Percentiles rank a stretch among this genome's conserved stretches.
Conservation (phyloP, 345 rosid species). For the Acer saccharum region DNA sequence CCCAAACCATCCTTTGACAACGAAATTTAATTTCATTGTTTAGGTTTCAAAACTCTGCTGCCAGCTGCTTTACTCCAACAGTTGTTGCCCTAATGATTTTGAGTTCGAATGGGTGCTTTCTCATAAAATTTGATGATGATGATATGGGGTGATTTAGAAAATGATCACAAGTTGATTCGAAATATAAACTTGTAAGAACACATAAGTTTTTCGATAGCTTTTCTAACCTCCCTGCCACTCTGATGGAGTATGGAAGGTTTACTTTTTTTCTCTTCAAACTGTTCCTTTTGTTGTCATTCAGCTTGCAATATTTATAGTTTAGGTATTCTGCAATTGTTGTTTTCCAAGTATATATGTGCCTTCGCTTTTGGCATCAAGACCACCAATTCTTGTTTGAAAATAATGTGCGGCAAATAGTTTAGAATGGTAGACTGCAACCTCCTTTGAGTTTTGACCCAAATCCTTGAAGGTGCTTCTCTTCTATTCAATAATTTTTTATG, state of each 20-base stretch:
- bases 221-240: not conserved
- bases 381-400: too few species aligned
- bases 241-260: not conserved
- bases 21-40: too few species aligned
- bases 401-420: too few species aligned
- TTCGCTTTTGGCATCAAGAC: not conserved
- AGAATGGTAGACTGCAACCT: conserved; percentile 38
- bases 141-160: not conserved
- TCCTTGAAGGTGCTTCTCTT: conserved; percentile 67
- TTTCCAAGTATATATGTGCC: not conserved
- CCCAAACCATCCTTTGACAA: too few species aligned
- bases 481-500: conserved; percentile 10
- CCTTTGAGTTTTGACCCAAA: conserved; percentile 71
- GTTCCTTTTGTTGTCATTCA: conserved; percentile 1
- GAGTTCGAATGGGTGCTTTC: not conserved
- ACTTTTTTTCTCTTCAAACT: not conserved
- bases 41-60: too few species aligned
- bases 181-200: not conserved
- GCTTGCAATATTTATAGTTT: not conserved
- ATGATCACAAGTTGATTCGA: not conserved
- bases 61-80: too few species aligned
- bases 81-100: too few species aligned
- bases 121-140: not conserved
- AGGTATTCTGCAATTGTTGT: not conserved
- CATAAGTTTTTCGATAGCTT: not conserved